Percentiles rank a stretch among this genome's conserved stretches.
These are phyloP conservation scores for Porpolomopsis calyptriformis DNA, from an alignment of 768 basidiomycete genomes.

Conservation along the genomic window DNA sequence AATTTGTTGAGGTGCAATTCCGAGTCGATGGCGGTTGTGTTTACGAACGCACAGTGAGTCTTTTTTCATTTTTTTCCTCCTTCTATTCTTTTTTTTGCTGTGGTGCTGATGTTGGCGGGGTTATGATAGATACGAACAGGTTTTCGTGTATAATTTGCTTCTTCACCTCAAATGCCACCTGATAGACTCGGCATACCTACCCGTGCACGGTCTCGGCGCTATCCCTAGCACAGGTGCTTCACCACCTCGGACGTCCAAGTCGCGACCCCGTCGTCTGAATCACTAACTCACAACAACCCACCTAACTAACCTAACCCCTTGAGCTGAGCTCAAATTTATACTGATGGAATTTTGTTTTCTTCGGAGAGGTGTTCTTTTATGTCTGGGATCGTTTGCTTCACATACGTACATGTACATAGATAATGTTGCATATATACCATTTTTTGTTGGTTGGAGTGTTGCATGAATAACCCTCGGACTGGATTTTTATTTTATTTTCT, in stretches of 20 bases:
- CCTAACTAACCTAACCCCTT: not conserved
- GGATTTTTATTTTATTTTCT: too few relatives aligned
- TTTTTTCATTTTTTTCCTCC: slow-evolving; percentile 1
- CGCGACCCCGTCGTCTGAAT: slow-evolving; percentile 39
- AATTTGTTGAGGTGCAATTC: slow-evolving; percentile 81
- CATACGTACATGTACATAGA: too few relatives aligned
- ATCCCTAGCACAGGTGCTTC: slow-evolving; percentile 36
- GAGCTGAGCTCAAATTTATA: not conserved
- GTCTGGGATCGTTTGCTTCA: too few relatives aligned
- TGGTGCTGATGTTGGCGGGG: slow-evolving; percentile 7
- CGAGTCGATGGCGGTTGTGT: slow-evolving; percentile 80
- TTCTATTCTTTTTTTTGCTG: slow-evolving; percentile 4
- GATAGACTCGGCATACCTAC: slow-evolving; percentile 69
- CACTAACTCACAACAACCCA: slow-evolving; percentile 9
- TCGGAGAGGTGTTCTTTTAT: too few relatives aligned
- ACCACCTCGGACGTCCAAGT: slow-evolving; percentile 41
- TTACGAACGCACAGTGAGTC: slow-evolving; percentile 83
- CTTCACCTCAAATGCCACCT: slow-evolving; percentile 66
- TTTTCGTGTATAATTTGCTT: slow-evolving; percentile 78
- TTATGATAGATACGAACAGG: slow-evolving; percentile 63
- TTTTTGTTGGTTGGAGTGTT: too few relatives aligned
- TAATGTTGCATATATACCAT: too few relatives aligned
- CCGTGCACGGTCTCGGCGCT: slow-evolving; percentile 72
- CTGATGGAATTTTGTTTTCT: not conserved
- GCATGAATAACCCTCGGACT: too few relatives aligned